A percentile compares a stretch with the other conserved stretches of the same genome.
Evolutionary conservation across 768 basidiomycete species (phyloP).

Genomic region (Porphyrellus cyaneotinctus): DNA sequence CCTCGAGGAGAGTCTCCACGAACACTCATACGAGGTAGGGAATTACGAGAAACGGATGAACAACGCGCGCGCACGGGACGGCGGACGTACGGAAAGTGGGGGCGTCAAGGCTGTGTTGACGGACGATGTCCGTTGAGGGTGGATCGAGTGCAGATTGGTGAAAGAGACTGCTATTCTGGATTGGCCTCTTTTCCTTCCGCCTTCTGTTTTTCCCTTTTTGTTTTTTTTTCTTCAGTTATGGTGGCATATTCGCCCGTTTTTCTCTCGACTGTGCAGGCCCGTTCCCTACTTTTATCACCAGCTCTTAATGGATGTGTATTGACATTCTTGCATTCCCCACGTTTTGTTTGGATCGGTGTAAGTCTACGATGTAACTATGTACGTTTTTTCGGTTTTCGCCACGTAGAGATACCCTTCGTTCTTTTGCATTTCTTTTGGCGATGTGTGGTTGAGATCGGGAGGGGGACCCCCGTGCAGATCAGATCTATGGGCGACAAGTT

Average conservation of each 20-base stretch:
- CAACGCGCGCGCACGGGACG: constrained; percentile 68
- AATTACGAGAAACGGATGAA: constrained; percentile 57
- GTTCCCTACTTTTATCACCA: constrained; percentile 10
- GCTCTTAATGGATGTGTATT: constrained; percentile 22
- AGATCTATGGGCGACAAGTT: too few relatives aligned
- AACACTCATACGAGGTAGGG: constrained; percentile 21
- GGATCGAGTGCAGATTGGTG: constrained; percentile 4
- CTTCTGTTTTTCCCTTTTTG: constrained; percentile 1
- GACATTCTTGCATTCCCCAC: constrained; percentile 1
- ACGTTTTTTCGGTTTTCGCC: constrained; percentile 5
- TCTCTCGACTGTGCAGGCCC: constrained; percentile 6
- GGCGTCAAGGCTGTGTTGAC: constrained; percentile 74
- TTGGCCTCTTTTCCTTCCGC: not conserved
- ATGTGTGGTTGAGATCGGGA: too few relatives aligned
- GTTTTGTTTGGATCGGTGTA: constrained; percentile 15
- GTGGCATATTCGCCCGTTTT: constrained; percentile 3
- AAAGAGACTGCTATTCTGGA: constrained; percentile 13
- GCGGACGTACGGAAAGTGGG: constrained; percentile 80
- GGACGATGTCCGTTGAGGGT: constrained; percentile 30
- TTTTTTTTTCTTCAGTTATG: constrained; percentile 9
- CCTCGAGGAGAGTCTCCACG: constrained; percentile 35
- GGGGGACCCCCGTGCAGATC: too few relatives aligned
- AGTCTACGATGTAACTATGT: constrained; percentile 25
- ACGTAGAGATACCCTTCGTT: constrained; percentile 29
- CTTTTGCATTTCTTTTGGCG: not conserved